phyloP scores from a whole-genome alignment of 768 basidiomycete genomes.

The Paxillus rubicundulus region DNA sequence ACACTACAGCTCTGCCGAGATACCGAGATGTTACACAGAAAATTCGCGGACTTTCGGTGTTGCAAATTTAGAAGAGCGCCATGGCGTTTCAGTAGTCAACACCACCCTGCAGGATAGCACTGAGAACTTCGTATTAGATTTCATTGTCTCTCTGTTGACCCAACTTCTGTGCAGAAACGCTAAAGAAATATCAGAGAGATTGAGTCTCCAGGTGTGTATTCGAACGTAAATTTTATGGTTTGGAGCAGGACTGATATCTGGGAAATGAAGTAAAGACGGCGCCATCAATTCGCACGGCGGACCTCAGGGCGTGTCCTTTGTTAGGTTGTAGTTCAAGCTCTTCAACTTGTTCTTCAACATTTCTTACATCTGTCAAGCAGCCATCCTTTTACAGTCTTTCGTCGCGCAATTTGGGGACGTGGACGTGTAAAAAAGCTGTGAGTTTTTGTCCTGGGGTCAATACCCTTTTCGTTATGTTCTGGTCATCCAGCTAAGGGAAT shows the following conservation, averaged over 20 bases:
- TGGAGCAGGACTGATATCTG: constrained; percentile 1
- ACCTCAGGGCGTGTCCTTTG: constrained; percentile 14
- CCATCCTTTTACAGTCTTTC: not conserved
- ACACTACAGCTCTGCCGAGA: too few relatives aligned
- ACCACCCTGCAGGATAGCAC: not conserved
- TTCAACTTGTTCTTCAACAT: constrained; percentile 13
- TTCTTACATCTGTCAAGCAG: constrained; percentile 10
- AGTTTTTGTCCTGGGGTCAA: constrained; percentile 5
- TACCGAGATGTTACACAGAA: not conserved
- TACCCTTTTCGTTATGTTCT: constrained; percentile 13
- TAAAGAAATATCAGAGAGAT: constrained; percentile 1
- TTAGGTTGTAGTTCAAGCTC: constrained; percentile 16
- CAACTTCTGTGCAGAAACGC: not conserved
- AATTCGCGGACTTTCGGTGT: constrained; percentile 15
- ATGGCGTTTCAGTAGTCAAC: not conserved
- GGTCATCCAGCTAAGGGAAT: constrained; percentile 14
- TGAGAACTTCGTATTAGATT: not conserved
- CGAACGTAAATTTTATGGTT: not conserved
- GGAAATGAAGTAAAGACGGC: constrained; percentile 9
- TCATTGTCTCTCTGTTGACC: not conserved
- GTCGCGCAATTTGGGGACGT: not conserved
- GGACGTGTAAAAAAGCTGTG: constrained; percentile 9
- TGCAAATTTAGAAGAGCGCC: constrained; percentile 21
- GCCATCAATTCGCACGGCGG: constrained; percentile 31
- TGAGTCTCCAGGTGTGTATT: constrained; percentile 8